Base-by-base conservation (phyloP, 371 early-diverging fungal species). In the Conidiobolus incongruus region DNA sequence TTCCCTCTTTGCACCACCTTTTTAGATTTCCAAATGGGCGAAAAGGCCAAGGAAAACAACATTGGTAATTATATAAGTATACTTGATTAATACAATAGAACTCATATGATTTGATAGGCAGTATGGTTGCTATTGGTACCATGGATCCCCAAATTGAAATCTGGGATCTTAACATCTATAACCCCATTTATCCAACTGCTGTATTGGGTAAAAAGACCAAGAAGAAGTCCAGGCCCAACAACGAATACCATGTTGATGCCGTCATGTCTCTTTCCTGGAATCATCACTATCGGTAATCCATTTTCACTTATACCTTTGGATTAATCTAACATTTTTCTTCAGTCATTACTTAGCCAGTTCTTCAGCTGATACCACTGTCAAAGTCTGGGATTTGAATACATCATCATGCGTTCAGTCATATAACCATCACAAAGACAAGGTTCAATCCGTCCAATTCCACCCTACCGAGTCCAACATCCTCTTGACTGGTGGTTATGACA, bases 71-170 rank as follows among this genome's bases (percentile, higher is more conserved):
- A 68, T 54, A 73, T 75, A 12, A 13, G 16, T 10, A 21, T 21
- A 19, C 11, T 19, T n/a, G n/a, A n/a, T n/a, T n/a, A n/a, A n/a
- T n/a, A n/a, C n/a, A 22, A 21, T 24, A 34, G 22, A 29, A 26
- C 2, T 37, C 12, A 34, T 34, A 26, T 35, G 35, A 5, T 5
- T 23, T 16, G 38, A 22, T 23, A 6, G 82, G 81, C 32, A 86
- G 81, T 61, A 93, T 75, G 55, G 78, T 82, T 12, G 94, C 94
- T 1, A 70, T 95, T 32, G 95, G 89, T 32, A 90, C 92, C 6
- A 90, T 93, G 61, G 87, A 91, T 44, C 89, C 94, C 4, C 77
- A 80, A 53, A 88, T 97, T 45, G 95, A 97, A 56, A 86, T 95
- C 44, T 97, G 97, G 97, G 79, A 95, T 58, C 56, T 93, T 46